These are phyloP conservation scores for Phytophthora tentaculata DNA, from an alignment of 352 stramenopile genomes.

Conservation along the genomic window DNA sequence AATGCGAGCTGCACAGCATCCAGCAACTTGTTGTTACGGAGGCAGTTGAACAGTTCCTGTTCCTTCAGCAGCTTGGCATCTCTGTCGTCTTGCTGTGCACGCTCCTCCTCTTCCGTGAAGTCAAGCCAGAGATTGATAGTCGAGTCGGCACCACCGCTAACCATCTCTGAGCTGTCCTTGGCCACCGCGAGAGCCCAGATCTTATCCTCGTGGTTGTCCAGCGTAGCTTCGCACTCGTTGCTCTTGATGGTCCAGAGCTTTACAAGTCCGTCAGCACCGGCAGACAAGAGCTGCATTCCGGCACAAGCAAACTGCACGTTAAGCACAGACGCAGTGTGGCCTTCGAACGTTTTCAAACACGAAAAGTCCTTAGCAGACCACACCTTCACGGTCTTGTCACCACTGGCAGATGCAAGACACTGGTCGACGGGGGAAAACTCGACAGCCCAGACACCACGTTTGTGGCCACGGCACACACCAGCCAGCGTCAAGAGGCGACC, in stretches of 20 bases:
- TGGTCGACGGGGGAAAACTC: conserved; percentile 97
- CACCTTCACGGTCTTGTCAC: conserved; percentile 97
- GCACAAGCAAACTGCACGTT: conserved; percentile 90
- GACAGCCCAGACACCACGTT: conserved; percentile 97
- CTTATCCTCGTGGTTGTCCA: conserved; percentile 98
- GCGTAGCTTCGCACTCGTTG: conserved; percentile 97
- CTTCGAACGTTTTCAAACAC: conserved; percentile 98
- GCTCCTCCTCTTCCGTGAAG: conserved; percentile 93
- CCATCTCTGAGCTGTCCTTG: conserved; percentile 89
- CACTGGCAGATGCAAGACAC: conserved; percentile 94
- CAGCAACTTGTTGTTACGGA: conserved; percentile 92
- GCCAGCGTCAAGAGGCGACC: conserved; percentile 85
- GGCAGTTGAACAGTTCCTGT: conserved; percentile 95
- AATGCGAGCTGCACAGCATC: conserved; percentile 90
- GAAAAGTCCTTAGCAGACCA: conserved; percentile 96
- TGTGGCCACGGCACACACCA: conserved; percentile 96
- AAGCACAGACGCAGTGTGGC: conserved; percentile 90
- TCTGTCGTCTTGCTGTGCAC: conserved; percentile 74
- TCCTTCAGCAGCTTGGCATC: conserved; percentile 95
- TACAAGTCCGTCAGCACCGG: conserved; percentile 95
- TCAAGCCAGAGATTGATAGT: conserved; percentile 95
- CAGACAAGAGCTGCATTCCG: conserved; percentile 95
- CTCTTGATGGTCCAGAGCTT: conserved; percentile 99
- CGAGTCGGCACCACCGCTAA: conserved; percentile 95
- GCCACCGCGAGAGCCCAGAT: conserved; percentile 96